phyloP scores from a whole-genome alignment of 2,329 filamentous ascomycete genomes.

The Penicillium sclerotigenum region DNA sequence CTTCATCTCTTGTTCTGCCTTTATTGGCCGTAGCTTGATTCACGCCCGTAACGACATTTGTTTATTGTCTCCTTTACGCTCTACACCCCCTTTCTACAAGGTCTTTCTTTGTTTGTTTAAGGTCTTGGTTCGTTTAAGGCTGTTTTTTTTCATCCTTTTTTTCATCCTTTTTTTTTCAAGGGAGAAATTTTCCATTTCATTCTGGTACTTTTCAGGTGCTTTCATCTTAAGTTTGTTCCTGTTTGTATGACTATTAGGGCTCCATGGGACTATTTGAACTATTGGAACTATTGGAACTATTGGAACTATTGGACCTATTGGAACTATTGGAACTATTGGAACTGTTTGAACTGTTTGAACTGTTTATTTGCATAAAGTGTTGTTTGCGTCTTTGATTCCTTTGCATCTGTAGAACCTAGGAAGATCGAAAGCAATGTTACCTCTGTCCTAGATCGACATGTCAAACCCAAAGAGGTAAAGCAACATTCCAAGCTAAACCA shows the following conservation, averaged over 20 bases:
- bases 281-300: background rate
- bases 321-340: background rate
- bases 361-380: slow-evolving; percentile 21
- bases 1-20: background rate
- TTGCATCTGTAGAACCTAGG: background rate
- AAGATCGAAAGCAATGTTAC: background rate
- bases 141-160: background rate
- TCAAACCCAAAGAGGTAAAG: slow-evolving; percentile 21
- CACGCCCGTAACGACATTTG: slow-evolving; percentile 21
- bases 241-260: slow-evolving; percentile 22
- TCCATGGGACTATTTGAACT: background rate
- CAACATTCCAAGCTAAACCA: slow-evolving; percentile 26
- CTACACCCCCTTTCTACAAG: background rate
- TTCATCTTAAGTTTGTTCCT: slow-evolving; percentile 4
- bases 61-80: slow-evolving; percentile 6
- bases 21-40: slow-evolving; percentile 2
- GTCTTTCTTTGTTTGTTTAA: background rate
- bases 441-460: slow-evolving; percentile 17
- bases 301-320: slow-evolving; percentile 9
- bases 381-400: slow-evolving; percentile 21
- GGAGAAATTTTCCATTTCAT: slow-evolving; percentile 6
- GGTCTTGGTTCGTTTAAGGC: background rate
- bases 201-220: slow-evolving; percentile 6
- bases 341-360: background rate
- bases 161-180: background rate